Conservation (phyloP, 176 grass and related monocot species). For the Zea luxurians region DNA sequence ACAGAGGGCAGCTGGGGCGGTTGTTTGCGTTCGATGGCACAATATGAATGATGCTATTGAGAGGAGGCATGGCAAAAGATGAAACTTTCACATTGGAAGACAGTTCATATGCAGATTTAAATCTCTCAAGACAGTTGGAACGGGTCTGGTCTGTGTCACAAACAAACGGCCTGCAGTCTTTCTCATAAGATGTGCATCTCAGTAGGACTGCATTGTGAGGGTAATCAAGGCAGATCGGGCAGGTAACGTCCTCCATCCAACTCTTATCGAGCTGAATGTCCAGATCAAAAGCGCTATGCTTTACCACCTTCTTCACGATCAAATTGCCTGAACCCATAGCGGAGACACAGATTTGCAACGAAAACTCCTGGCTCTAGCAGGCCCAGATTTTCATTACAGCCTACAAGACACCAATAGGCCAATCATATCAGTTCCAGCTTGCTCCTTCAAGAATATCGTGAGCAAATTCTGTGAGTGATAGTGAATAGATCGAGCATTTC, state of each 20-base stretch:
- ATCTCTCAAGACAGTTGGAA: constrained; percentile 90
- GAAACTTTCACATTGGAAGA: constrained; percentile 64
- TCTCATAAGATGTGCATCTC: constrained; percentile 75
- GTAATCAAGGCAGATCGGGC: constrained; percentile 87
- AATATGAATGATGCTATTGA: constrained; percentile 69
- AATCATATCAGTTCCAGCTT: constrained; percentile 8
- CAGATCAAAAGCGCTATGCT: constrained; percentile 50
- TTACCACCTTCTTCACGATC: constrained; percentile 48
- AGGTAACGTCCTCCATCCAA: constrained; percentile 80
- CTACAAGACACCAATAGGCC: constrained; percentile 24
- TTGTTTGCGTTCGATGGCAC: constrained; percentile 62
- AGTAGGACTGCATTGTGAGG: constrained; percentile 89
- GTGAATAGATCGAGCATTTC: constrained; percentile 1
- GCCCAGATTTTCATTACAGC: constrained; percentile 37
- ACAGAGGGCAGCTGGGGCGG: constrained; percentile 76
- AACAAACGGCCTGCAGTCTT: constrained; percentile 87
- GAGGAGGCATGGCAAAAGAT: constrained; percentile 42
- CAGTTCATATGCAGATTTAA: constrained; percentile 74
- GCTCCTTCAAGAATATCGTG: background rate
- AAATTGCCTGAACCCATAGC: constrained; percentile 53
- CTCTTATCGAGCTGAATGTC: constrained; percentile 58
- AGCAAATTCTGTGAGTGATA: background rate
- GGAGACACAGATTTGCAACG: background rate
- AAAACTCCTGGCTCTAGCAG: constrained; percentile 12
- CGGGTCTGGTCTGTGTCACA: constrained; percentile 88